Conservation (phyloP, 768 basidiomycete species). For the Lactarius psammicola region DNA sequence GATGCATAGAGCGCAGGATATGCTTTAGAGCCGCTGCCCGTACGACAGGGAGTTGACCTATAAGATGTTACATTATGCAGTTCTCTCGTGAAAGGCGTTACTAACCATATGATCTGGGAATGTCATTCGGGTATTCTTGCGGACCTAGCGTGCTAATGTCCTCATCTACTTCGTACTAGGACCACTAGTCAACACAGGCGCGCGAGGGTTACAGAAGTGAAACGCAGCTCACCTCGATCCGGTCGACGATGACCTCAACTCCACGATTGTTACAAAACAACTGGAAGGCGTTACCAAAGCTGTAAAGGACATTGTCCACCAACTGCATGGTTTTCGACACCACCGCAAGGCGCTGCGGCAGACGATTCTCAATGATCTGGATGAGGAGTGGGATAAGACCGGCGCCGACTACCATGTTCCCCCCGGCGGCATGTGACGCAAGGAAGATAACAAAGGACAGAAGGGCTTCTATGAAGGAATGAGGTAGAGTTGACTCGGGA, state of each 20-base stretch:
- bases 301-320: slow-evolving; percentile 89
- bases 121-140: slow-evolving; percentile 49
- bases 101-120: slow-evolving; percentile 52
- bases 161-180: slow-evolving; percentile 37
- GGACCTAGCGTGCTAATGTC: slow-evolving; percentile 44
- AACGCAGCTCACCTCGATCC: slow-evolving; percentile 68
- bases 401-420: slow-evolving; percentile 92
- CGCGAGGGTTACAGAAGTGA: not conserved
- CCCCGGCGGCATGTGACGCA: slow-evolving; percentile 79
- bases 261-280: slow-evolving; percentile 84
- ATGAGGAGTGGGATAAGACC: slow-evolving; percentile 88
- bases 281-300: slow-evolving; percentile 82
- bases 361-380: slow-evolving; percentile 80
- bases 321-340: slow-evolving; percentile 90
- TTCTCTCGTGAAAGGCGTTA: slow-evolving; percentile 10
- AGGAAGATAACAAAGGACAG: slow-evolving; percentile 86
- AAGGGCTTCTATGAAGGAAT: slow-evolving; percentile 79
- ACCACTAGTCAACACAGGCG: slow-evolving; percentile 7
- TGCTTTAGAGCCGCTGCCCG: slow-evolving; percentile 85
- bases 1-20: slow-evolving; percentile 86
- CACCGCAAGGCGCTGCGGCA: slow-evolving; percentile 64
- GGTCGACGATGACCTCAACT: slow-evolving; percentile 77
- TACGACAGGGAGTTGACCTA: slow-evolving; percentile 71
- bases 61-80: slow-evolving; percentile 13
- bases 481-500: slow-evolving; percentile 62